Evolutionary conservation across 2,329 filamentous ascomycete genomes (phyloP), one percentile per base, ranked within the genome.

Genomic region (Rhinocladiella similis): DNA sequence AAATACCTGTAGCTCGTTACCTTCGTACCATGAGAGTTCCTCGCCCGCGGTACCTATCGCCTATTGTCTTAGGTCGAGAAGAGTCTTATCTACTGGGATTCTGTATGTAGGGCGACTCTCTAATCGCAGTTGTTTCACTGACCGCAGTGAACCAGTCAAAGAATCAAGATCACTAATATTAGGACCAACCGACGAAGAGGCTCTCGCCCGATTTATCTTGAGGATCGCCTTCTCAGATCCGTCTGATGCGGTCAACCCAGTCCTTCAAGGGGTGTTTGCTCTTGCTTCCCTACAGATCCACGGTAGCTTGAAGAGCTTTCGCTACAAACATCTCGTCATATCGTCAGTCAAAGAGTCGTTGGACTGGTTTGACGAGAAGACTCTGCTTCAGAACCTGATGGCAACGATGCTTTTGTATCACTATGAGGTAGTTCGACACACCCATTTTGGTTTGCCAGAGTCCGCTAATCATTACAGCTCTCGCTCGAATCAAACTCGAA

Each of bases 331-430:
- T 47, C 57, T 50, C 29, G 49, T 56, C 49, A 56, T 59, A 35
- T 53, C 48, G 18, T 59, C 57, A 42, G 54, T 61, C n/a, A 57
- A 53, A 47, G 54, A 50, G 54, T 61, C 54, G n/a, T 35, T 43
- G 29, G 53, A 61, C 47, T 53, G 50, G 58, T 48, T 53, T 19
- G 58, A 61, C 50, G 58, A 61, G 54, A 61, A 55, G 54, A 61
- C 58, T 13, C 58, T 61, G 38, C 58, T 61, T 41, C 54, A 55
- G 47, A 61, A 57, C 51, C 36, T 61, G 47, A 61, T 61, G 50
- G 58, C 58, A 53, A 61, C 54, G 43, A 61, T 61, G 58, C 58
- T 61, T 18, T 51, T 61, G 43, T 61, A 61, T 61, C 54, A 61
- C 55, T 57, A 61, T 47, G 54, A 61, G 54, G 58, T 57, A 54